Evolutionary conservation across 208 protist genomes (phyloP).

Genomic region (Leishmania tarentolae): DNA sequence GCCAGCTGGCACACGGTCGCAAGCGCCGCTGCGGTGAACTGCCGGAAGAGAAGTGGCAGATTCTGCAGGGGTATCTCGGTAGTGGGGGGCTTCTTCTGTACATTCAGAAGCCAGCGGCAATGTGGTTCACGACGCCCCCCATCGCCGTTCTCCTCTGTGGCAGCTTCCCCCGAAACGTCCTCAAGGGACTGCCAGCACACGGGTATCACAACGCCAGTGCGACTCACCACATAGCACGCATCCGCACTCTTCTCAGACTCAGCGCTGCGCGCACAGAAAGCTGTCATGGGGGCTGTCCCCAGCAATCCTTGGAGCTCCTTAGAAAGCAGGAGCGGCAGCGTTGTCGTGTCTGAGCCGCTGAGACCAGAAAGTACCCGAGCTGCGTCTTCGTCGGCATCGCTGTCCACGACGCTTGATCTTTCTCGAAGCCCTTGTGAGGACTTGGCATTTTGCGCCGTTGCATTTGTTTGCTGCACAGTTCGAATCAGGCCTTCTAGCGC

Average conservation of each 20-base stretch:
- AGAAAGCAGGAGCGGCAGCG: slow-evolving; percentile 4
- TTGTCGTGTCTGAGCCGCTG: background rate
- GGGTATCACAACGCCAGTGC: slow-evolving; percentile 11
- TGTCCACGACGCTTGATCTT: background rate
- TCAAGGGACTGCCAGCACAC: slow-evolving; percentile 15
- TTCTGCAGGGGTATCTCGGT: background rate
- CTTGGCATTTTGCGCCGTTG: background rate
- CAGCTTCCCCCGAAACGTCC: background rate
- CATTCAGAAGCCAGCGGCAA: slow-evolving; percentile 3
- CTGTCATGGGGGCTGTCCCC: slow-evolving; percentile 3
- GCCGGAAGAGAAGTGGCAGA: slow-evolving; percentile 42
- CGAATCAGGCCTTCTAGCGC: slow-evolving; percentile 8
- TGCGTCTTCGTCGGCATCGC: slow-evolving; percentile 5
- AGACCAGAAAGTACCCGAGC: no score
- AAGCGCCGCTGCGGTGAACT: slow-evolving; percentile 27
- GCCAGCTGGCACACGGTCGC: slow-evolving; percentile 21
- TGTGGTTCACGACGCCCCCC: background rate
- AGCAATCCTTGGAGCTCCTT: slow-evolving; percentile 6
- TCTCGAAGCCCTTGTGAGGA: background rate
- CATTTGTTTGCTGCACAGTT: background rate
- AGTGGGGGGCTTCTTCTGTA: background rate
- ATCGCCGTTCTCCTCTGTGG: background rate
- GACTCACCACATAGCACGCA: slow-evolving; percentile 7
- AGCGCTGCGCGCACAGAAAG: background rate
- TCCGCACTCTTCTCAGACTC: background rate